Base-by-base conservation (phyloP, 768 basidiomycete species). In the Tulasnella calospora region DNA sequence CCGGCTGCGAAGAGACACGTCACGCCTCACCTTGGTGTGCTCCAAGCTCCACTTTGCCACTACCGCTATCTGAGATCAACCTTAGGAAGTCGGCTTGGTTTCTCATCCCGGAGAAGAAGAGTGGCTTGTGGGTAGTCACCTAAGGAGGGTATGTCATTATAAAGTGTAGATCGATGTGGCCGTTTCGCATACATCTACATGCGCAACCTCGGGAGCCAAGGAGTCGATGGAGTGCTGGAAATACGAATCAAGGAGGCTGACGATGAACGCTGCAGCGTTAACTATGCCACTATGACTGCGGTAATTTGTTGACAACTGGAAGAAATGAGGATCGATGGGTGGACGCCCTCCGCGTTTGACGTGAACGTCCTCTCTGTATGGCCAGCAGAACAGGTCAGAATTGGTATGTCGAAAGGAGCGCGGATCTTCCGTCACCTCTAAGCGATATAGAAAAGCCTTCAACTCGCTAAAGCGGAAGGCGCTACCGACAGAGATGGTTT, bases 231-330 rank as follows among this genome's bases (percentile, higher is more conserved):
- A 85, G 80, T 90, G 83, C 0, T 90, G 89, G 90, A 91, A 93
- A 77, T 90, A 90, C 9, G 80, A 81, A 19, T 84, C 86, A 19
- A 93, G 88, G 0, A 93, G 83, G 27, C 89, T 87, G 6, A 93
- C 87, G 30, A 92, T 84, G 0, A 88, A 88, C 73, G 89, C 88
- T 0, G 92, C 92, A 80, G 90, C 92, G 67, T 90, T 86, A 23
- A 93, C 89, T 61, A 93, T 93, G 3, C 92, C 92, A 0, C 88
- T 88, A 81, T 92, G 91, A 0, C 91, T 92, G 9, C 92, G 88
- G 81, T 91, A 92, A 81, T 93, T 93, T 74, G 87, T 84, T 0
- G 87, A 83, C 0, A 94, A 85, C 79, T 90, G 89, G 81, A 93
- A 93, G 51, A 75, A 55, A 4, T 51, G 46, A 23, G 79, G 73